Conservation (phyloP, 202 grass and related monocot genomes). For the Cymbopogon flexuosus region DNA sequence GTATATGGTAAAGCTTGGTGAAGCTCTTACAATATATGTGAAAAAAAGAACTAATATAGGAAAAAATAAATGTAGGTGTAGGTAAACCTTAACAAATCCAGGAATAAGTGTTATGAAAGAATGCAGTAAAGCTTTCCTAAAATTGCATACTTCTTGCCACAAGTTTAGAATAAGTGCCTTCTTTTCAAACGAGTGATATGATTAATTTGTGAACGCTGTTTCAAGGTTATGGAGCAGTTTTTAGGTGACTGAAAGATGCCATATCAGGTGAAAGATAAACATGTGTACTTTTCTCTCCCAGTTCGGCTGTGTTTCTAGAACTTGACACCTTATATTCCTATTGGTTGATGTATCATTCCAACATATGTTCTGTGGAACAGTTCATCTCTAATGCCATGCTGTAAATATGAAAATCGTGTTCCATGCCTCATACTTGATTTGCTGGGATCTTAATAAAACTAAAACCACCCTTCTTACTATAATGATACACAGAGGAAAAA, state of each 20-base stretch:
- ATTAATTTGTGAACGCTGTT: background rate
- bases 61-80: background rate
- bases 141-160: background rate
- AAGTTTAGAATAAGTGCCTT: background rate
- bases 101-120: background rate
- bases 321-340: background rate
- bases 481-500: background rate
- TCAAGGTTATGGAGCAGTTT: background rate
- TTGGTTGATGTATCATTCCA: background rate
- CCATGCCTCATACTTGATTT: slow-evolving; percentile 2
- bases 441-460: slow-evolving; percentile 17
- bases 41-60: background rate
- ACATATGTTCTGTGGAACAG: background rate
- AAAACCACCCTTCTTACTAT: background rate
- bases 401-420: slow-evolving; percentile 7
- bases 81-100: background rate
- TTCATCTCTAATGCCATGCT: slow-evolving; percentile 9
- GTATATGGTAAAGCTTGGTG: background rate
- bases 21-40: background rate
- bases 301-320: background rate
- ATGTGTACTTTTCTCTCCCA: background rate
- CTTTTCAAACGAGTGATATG: background rate
- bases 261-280: background rate
- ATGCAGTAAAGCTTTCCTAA: background rate
- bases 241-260: background rate